Base-by-base conservation (phyloP, 495 filamentous ascomycete species). In the Penicillium antarcticum region DNA sequence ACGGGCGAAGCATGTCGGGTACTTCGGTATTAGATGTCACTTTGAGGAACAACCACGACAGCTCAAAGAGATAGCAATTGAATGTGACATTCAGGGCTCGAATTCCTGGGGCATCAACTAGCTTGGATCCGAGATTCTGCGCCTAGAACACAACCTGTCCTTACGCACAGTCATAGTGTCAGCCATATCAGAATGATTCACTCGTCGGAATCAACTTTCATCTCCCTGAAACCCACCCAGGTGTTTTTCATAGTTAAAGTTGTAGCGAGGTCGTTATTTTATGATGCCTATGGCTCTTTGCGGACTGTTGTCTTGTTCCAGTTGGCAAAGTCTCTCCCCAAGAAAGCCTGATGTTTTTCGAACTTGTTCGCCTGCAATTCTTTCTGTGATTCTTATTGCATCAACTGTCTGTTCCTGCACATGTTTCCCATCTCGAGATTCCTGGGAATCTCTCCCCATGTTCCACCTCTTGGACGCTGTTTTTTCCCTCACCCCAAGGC, bases 131-230 rank as follows among this genome's bases (percentile, higher is more conserved):
- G 56, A 51, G 50, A 46, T 54, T 55, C 59, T 46, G 50, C 50
- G 49, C 62, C 60, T 58, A 62, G 73, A 75, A 71, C 61, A 68
- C 68, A 74, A 65, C 64, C 46, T 31, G 60, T 56, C 73, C 66
- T 69, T 67, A 65, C 73, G 61, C 60, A 70, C 72, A 57, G 46
- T 56, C 63, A 66, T 62, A 44, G 54, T 47, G 40, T 46, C 51
- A 23, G 34, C 5, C 51, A 52, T 66, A 52, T 58, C 35, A 52
- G 48, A 51, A 52, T 59, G 56, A 71, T 73, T 64, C 76, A 76
- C 76, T 81, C 75, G 78, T 67, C 76, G 57, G 77, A 78, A 76
- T 68, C 73, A 67, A 52, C 55, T 36, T 39, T 53, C 55, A 34
- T 60, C 40, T 66, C 54, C 53, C 47, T 58, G 52, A 53, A 51